Evolutionary conservation across 2,329 filamentous ascomycete species (phyloP).

Genomic region (Pyrenochaeta sp.): DNA sequence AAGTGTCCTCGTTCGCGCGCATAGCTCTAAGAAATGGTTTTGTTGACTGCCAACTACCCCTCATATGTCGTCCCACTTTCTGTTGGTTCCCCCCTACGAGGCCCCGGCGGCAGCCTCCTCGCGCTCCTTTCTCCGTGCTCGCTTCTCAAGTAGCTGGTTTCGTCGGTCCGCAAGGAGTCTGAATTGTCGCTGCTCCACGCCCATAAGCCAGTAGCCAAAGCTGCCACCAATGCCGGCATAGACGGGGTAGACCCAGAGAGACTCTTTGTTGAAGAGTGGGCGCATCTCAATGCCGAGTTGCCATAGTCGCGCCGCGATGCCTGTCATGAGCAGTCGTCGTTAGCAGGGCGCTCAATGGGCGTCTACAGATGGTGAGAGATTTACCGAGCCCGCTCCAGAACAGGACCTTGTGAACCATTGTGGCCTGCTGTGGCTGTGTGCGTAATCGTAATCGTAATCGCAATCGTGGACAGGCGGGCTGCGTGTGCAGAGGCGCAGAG

Average conservation of each 20-base stretch:
- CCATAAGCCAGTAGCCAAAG: conserved; percentile 97
- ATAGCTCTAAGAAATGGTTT: neutral
- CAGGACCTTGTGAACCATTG: conserved; percentile 68
- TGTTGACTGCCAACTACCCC: conserved; percentile 3
- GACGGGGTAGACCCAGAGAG: conserved; percentile 89
- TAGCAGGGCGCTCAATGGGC: conserved; percentile 26
- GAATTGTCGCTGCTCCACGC: conserved; percentile 84
- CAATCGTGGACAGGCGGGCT: conserved; percentile 11
- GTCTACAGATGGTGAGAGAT: conserved; percentile 44
- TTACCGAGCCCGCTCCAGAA: conserved; percentile 94
- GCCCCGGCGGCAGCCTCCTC: conserved; percentile 55
- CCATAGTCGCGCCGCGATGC: conserved; percentile 90
- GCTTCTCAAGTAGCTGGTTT: conserved; percentile 85
- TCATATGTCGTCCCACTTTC: conserved; percentile 1
- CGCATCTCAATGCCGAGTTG: conserved; percentile 99
- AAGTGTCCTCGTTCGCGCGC: conserved; percentile 1
- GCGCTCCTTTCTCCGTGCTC: conserved; percentile 76
- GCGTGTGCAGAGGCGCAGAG: conserved; percentile 23
- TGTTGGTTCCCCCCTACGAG: conserved; percentile 1
- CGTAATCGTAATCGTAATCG: conserved; percentile 8
- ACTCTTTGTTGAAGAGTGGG: conserved; percentile 84
- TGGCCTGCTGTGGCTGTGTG: conserved; percentile 21
- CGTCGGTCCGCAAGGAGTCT: conserved; percentile 80
- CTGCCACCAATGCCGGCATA: conserved; percentile 86
- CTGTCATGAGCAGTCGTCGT: conserved; percentile 58